These are phyloP conservation scores for Coemansia sp. DNA, from an alignment of 192 early-diverging fungal genomes.

Conservation along the genomic window DNA sequence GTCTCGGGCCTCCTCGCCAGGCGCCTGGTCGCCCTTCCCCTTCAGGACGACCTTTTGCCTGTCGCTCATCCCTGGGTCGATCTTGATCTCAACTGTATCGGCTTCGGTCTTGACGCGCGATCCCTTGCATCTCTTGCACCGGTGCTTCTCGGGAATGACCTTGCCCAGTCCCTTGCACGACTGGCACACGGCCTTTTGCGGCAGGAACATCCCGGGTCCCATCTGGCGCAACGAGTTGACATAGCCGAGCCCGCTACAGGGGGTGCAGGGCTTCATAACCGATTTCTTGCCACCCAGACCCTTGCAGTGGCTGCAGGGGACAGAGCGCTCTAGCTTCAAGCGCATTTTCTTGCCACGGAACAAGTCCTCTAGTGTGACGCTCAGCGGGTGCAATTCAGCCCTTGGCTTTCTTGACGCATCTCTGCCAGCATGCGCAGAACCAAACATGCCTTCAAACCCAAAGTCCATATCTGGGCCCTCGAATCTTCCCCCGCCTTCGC, in stretches of 20 bases:
- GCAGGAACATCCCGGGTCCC: slow-evolving; percentile 53
- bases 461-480: slow-evolving; percentile 23
- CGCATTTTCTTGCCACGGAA: slow-evolving; percentile 74
- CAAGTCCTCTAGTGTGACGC: slow-evolving; percentile 69
- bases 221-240: slow-evolving; percentile 29
- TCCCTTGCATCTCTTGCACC: slow-evolving; percentile 94
- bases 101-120: slow-evolving; percentile 79
- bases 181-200: slow-evolving; percentile 74
- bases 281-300: slow-evolving; percentile 43
- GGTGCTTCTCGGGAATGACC: slow-evolving; percentile 80
- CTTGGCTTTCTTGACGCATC: slow-evolving; percentile 10
- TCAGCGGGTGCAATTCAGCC: slow-evolving; percentile 44
- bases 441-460: slow-evolving; percentile 32
- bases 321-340: slow-evolving; percentile 53
- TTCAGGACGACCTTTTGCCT: slow-evolving; percentile 87
- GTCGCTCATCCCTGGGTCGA: slow-evolving; percentile 93
- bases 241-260: slow-evolving; percentile 34
- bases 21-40: slow-evolving; percentile 95
- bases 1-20: slow-evolving; percentile 87
- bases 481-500: slow-evolving; percentile 26
- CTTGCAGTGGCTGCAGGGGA: slow-evolving; percentile 46
- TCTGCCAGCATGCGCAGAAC: background rate
- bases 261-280: slow-evolving; percentile 43
- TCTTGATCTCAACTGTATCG: slow-evolving; percentile 87
- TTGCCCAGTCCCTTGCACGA: slow-evolving; percentile 76